These are phyloP conservation scores for Populus hybrid DNA, from an alignment of 441 rosid species.

Conservation along the genomic window DNA sequence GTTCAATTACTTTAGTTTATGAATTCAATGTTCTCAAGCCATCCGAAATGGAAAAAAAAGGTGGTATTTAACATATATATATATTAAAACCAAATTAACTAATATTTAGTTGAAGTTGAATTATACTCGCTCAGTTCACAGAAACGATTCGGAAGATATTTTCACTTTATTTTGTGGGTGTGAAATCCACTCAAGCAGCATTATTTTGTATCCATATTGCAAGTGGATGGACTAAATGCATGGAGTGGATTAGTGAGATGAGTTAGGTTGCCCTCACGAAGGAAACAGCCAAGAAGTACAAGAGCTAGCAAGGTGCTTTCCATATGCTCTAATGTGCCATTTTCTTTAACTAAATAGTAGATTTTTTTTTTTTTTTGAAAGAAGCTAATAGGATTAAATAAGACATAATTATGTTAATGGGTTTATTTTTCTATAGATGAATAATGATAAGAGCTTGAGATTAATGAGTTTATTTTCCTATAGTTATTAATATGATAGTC, in stretches of 20 bases:
- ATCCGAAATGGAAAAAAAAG: no score
- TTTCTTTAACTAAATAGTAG: neutral
- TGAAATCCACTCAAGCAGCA: neutral
- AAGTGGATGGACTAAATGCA: constrained; percentile 12
- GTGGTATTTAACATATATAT: no score
- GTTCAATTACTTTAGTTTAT: no score
- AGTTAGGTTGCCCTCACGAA: neutral
- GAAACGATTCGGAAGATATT: neutral
- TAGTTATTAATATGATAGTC: no score
- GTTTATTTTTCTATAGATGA: no score
- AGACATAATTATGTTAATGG: no score
- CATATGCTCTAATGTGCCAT: constrained; percentile 9
- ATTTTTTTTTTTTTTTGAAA: no score
- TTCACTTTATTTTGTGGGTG: neutral
- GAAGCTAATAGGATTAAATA: no score
- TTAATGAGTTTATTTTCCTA: no score
- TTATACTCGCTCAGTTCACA: neutral
- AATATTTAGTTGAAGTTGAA: neutral
- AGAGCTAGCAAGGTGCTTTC: constrained; percentile 2
- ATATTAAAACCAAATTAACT: neutral
- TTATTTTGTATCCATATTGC: neutral
- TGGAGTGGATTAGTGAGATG: neutral
- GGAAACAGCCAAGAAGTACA: constrained; percentile 14
- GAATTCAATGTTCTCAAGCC: no score
- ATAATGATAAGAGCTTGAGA: neutral